Conservation (phyloP, 2,329 filamentous ascomycete species). For the Ustilaginoidea virens region DNA sequence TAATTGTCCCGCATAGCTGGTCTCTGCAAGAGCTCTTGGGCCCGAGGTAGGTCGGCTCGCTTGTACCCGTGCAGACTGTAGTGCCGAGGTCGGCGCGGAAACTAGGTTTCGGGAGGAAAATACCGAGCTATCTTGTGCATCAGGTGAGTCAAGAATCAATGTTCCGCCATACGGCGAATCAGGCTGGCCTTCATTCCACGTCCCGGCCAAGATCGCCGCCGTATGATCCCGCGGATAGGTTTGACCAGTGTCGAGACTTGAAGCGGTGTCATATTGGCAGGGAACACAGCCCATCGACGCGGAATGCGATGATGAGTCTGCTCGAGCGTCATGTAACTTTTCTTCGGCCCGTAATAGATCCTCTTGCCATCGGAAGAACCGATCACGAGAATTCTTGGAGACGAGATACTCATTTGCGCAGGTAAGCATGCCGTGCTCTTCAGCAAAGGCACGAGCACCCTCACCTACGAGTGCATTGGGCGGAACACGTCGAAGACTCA, state of each 20-base stretch:
- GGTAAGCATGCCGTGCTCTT: constrained; percentile 57
- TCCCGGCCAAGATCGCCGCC: constrained; percentile 38
- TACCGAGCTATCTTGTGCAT: constrained; percentile 7
- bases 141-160: constrained; percentile 9
- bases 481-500: constrained; percentile 79
- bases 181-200: constrained; percentile 48
- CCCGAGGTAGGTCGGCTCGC: neutral
- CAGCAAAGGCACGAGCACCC: constrained; percentile 77
- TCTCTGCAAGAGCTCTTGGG: constrained; percentile 1
- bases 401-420: constrained; percentile 63
- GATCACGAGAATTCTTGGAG: constrained; percentile 63
- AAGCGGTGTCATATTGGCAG: constrained; percentile 18
- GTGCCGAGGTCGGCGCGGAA: neutral
- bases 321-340: constrained; percentile 18
- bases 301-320: constrained; percentile 6
- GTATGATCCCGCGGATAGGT: constrained; percentile 28
- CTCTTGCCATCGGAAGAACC: constrained; percentile 63
- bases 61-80: neutral
- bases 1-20: neutral
- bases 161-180: constrained; percentile 33
- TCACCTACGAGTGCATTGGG: constrained; percentile 81
- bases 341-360: constrained; percentile 51
- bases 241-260: constrained; percentile 12
- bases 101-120: constrained; percentile 3
- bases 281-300: constrained; percentile 10